phyloP scores from a whole-genome alignment of 2,329 filamentous ascomycete species.

The Claviceps maximensis region DNA sequence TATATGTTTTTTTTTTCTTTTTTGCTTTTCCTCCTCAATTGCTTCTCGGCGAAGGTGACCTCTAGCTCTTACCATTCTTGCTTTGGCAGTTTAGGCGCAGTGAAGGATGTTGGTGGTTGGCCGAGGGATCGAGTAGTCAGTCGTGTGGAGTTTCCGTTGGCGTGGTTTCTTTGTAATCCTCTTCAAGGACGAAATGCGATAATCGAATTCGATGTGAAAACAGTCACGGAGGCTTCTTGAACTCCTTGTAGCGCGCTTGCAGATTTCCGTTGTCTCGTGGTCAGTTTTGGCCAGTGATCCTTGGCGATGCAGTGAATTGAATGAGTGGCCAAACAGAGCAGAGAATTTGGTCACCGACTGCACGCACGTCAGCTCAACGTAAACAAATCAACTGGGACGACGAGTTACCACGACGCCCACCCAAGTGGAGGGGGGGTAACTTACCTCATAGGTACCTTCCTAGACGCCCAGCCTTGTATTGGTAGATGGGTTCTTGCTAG shows the following conservation, averaged over 20 bases:
- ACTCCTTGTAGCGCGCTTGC: background rate
- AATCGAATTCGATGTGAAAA: background rate
- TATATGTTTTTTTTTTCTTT: too few relatives aligned
- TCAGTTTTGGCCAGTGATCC: background rate
- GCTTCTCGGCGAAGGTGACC: constrained; percentile 9
- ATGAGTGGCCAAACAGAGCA: background rate
- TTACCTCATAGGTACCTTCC: too few relatives aligned
- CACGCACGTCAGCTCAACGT: constrained; percentile 11
- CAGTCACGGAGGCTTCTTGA: background rate
- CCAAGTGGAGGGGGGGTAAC: background rate
- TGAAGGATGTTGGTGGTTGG: constrained; percentile 10
- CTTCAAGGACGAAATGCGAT: background rate
- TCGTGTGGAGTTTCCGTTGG: background rate
- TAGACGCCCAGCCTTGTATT: too few relatives aligned
- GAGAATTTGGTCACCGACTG: background rate
- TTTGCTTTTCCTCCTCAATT: too few relatives aligned
- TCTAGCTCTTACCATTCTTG: constrained; percentile 18
- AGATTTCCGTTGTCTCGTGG: background rate
- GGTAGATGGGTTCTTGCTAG: too few relatives aligned
- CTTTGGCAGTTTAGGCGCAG: background rate
- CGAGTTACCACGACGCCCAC: constrained; percentile 12
- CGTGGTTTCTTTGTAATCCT: background rate
- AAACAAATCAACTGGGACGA: constrained; percentile 17
- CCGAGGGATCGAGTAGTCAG: constrained; percentile 10
- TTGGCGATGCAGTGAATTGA: background rate